phyloP scores from a whole-genome alignment of 2,329 filamentous ascomycete genomes.

The Colletotrichum ledebouriae region DNA sequence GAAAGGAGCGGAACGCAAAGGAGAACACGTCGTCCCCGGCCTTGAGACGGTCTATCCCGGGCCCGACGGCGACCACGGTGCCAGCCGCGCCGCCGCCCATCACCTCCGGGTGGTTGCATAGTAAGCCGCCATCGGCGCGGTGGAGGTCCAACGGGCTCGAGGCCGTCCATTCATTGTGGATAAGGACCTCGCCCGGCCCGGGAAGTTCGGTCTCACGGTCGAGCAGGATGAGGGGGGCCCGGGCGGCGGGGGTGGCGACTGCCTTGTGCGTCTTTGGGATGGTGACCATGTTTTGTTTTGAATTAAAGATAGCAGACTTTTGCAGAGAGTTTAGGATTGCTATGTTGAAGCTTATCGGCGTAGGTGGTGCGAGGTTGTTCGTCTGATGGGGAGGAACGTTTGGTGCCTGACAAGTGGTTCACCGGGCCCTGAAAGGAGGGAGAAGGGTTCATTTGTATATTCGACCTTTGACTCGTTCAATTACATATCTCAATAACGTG shows the following conservation, averaged over 20 bases:
- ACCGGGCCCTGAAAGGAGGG: neutral
- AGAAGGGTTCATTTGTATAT: neutral
- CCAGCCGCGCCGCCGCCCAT: slow-evolving; percentile 68
- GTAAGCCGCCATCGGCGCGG: slow-evolving; percentile 70
- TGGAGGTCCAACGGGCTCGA: slow-evolving; percentile 74
- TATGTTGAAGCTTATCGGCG: neutral
- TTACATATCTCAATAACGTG: too few relatives aligned
- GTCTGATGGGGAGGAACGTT: neutral
- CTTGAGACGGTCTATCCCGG: slow-evolving; percentile 49
- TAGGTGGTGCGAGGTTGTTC: neutral
- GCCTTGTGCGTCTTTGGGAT: slow-evolving; percentile 47
- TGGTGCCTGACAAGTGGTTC: neutral
- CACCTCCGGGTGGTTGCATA: slow-evolving; percentile 63
- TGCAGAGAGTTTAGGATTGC: neutral
- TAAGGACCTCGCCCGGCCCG: slow-evolving; percentile 61
- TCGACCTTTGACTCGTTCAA: neutral
- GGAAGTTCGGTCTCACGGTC: slow-evolving; percentile 50
- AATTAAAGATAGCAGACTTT: too few relatives aligned
- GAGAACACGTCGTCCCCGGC: slow-evolving; percentile 70
- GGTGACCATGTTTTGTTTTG: slow-evolving; percentile 28
- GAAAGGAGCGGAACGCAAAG: slow-evolving; percentile 63
- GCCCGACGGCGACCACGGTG: slow-evolving; percentile 64
- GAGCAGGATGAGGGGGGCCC: slow-evolving; percentile 46
- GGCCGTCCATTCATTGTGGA: slow-evolving; percentile 71
- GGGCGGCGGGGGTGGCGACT: slow-evolving; percentile 44